Evolutionary conservation across 768 basidiomycete species (phyloP), one percentile per base, ranked within the genome.

Genomic region (Favolaschia claudopus): DNA sequence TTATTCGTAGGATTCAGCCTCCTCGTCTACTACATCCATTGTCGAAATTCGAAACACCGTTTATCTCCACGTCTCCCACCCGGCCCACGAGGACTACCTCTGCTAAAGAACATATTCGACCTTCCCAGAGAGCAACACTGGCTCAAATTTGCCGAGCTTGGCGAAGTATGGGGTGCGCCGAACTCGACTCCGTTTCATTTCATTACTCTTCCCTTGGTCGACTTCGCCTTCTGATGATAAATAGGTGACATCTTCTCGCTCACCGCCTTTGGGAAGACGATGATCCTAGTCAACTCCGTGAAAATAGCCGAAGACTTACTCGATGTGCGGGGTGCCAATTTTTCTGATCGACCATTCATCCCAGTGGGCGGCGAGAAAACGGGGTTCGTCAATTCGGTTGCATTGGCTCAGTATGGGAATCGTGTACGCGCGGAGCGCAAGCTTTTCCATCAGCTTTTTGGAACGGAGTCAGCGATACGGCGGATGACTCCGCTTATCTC

Each of bases 301-400:
- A 37, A 59, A 19, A 24, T 48, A 24, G 57, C 62, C 2, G 57
- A 58, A 33, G 51, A 59, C 25, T 47, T 63, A 1, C 48, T 63
- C 9, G 62, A 63, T 2, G 12, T 29, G 15, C 25, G 40, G 22
- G 55, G 56, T 12, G 29, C 37, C 7, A 63, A 48, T 19, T 63
- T 58, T 24, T 55, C 62, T 4, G 62, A 59, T 15, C 44, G 62
- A 14, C 53, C 59, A 1, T 48, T 60, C 1, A 29, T 64, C 4
- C 59, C 31, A 19, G 61, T 61, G 55, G 58, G 55, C 25, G 60
- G 63, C 15, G 63, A 64, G 20, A 47, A 61, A 10, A 49, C 52
- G 1, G 63, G 63, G 4, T 61, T 60, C 36, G 25, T 31, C 19
- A 47, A 61, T n/a, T 40, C 42, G 7, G 27, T 53, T 4, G 14